Base-by-base conservation (phyloP, 345 rosid species). In the Viola odorata region DNA sequence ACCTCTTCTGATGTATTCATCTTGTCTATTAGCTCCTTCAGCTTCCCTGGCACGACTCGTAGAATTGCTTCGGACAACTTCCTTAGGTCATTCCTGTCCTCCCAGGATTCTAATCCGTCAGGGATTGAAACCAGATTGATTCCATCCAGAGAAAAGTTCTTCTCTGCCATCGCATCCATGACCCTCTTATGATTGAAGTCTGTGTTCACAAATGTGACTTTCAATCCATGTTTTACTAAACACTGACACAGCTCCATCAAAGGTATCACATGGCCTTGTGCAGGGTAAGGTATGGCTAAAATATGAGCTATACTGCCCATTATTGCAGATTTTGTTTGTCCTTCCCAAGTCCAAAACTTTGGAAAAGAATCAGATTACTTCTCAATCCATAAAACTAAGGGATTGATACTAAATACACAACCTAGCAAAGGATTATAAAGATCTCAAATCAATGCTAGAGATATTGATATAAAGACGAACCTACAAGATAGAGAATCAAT, bases 201-300 rank as follows among this genome's bases (percentile, higher is more conserved):
- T 17, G 73, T 38, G 52, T 16, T 65, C 12, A 45, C 57, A 45
- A 69, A 69, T 9, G 70, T 64, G 40, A 74, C 58, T 57, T 8
- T 64, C 64, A 60, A 56, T 32, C 68, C 68, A 37, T 51, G 52
- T 48, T 44, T 57, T 0, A 55, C 57, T 11, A 68, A 41, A 50
- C 6, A 41, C 8, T 41, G 51, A 7, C 62, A 68, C 4, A 57
- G 62, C 50, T 57, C 45, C 61, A 69, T 49, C 4, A 61, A 15
- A 15, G 72, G 66, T 55, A 68, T 55, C 9, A 69, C 60, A 69
- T 69, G 73, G 37, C 68, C 68, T 40, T 69, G 68, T 17, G 60
- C 64, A 9, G 73, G 68, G 38, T 12, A 45, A 8, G 73, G 68
- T 7, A 63, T 45, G 5, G 42, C 73, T n/a, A 69, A 41, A 32